Base-by-base conservation (phyloP, 768 basidiomycete species). In the Megacollybia marginata region DNA sequence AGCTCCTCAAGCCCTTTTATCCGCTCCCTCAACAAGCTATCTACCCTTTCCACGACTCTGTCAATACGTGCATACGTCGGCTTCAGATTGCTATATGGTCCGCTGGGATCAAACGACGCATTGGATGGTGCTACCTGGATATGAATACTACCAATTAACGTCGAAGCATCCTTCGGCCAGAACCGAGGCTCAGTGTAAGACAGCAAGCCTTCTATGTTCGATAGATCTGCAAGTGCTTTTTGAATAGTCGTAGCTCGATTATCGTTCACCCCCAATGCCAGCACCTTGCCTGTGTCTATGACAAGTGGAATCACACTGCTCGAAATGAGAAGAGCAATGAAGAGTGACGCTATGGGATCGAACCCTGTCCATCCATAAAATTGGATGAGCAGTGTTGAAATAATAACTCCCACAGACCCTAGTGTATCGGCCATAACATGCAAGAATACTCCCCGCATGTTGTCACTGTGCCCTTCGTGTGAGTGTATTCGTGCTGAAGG, bases 311-410 rank as follows among this genome's bases (percentile, higher is more conserved):
- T 74, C 16, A 99, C 96, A 62, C 92, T 95, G 5, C 91, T 94
- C 18, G 92, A 91, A 57, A 99, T 99, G 55, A 99, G 70, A 9
- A 90, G 68, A 5, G 96, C 96, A 55, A 99, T 99, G 66, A 99
- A 95, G 28, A 99, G 71, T 9, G 92, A 94, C 0, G 96, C 96
- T 52, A 99, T 92, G 1, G 96, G 96, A 66, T 99, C 96, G 63
- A 97, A 99, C 16, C 93, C 93, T 11, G 95, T 97, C 93, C 94
- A 98, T 19, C 96, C 95, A 57, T 96, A 98, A 53, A 83, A 84
- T 62, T 94, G 85, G 53, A 99, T 98, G 48, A 98, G 78, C 15
- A 98, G 70, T 2, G 96, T 99, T 20, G 96, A 98, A 47, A 97
- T 79, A 62, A 99, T 99, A 15, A 99, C 96, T 15, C 96, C 96